Base-by-base conservation (phyloP, 805 yeast genomes). In the Ogataea dorogensis region DNA sequence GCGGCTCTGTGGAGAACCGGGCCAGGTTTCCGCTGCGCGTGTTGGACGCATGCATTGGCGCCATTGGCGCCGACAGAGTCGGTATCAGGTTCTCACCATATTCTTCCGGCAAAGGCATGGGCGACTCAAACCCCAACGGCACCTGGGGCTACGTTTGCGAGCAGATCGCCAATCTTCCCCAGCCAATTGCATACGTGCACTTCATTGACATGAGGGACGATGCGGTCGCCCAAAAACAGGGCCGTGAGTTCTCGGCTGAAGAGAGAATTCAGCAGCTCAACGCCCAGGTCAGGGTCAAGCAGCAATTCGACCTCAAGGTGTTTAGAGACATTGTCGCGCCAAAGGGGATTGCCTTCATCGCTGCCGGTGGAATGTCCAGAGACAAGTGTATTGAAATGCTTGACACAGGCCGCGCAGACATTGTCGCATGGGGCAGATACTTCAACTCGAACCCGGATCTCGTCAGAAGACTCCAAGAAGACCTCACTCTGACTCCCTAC, bases 291-390 rank as follows among this genome's bases (percentile, higher is more conserved):
- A 4, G 8, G 2, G 42, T 27, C 5, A 15, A 19, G 15, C 31
- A 28, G n/a, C 19, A 35, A 12, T 40, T 35, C 14, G 30, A 27
- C 20, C 16, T 36, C 12, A 24, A 17, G 21, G 70, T n/a, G 55
- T 73, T 14, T 63, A 84, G 50, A 77, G 73, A 49, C 52, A 70
- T 39, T 88, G 88, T 17, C 51, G 56, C 17, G 50, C 64, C 46
- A 64, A 38, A 38, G 9, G 51, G 53, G 19, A 47, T 27, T 60
- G 57, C 21, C 7, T 27, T 46, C 2, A 34, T 51, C 10, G 42
- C 49, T 29, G 41, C 44, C 19, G 53, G 40, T 30, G 58, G 35
- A 30, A 61, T 33, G 63, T 61, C 21, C 12, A 28, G 24, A 13
- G 28, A 17, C 5, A 13, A 19, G 3, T 31, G 33, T 2, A 2